Percentiles rank a stretch among this genome's conserved stretches.
Evolutionary conservation across 2,329 filamentous ascomycete species (phyloP).

Genomic region (Aaosphaeria pasadenensis): DNA sequence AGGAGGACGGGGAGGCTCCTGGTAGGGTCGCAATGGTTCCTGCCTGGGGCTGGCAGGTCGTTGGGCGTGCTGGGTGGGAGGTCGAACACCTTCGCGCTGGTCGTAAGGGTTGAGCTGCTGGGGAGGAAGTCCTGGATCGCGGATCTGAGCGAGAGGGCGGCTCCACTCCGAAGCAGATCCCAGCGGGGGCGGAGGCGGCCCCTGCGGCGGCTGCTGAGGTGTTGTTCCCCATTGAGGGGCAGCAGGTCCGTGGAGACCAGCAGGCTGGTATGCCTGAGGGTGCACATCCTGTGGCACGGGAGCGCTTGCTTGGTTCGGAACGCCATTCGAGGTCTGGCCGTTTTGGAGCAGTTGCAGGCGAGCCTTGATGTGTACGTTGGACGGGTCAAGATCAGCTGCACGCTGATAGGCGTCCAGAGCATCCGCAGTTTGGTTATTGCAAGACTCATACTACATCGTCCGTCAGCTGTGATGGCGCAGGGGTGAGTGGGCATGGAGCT

Average conservation of each 20-base stretch:
- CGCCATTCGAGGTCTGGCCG: constrained; percentile 67
- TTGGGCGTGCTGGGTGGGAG: constrained; percentile 59
- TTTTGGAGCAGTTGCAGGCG: constrained; percentile 84
- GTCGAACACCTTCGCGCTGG: constrained; percentile 69
- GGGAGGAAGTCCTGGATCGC: constrained; percentile 58
- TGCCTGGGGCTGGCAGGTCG: constrained; percentile 75
- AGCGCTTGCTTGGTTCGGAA: constrained; percentile 67
- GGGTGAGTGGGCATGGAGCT: constrained; percentile 10
- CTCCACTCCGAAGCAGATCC: constrained; percentile 56
- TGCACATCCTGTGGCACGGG: constrained; percentile 96
- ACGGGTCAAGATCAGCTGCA: constrained; percentile 89
- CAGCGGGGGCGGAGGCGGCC: constrained; percentile 58
- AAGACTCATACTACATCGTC: constrained; percentile 78
- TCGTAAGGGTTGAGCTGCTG: constrained; percentile 82
- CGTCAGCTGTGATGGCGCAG: not conserved
- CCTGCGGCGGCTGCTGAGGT: constrained; percentile 62
- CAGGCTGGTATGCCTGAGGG: constrained; percentile 85
- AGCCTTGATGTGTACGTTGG: constrained; percentile 94
- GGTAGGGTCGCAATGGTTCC: constrained; percentile 68
- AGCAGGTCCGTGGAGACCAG: constrained; percentile 77
- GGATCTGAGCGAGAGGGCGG: constrained; percentile 71
- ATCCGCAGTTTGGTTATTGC: constrained; percentile 97
- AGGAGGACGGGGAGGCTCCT: constrained; percentile 59
- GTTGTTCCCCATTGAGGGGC: constrained; percentile 88
- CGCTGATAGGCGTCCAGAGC: constrained; percentile 93